A percentile compares a stretch with the other conserved stretches of the same genome.
These are phyloP conservation scores for Polychaeton citri DNA, from an alignment of 2,329 filamentous ascomycete genomes.

Conservation along the genomic window DNA sequence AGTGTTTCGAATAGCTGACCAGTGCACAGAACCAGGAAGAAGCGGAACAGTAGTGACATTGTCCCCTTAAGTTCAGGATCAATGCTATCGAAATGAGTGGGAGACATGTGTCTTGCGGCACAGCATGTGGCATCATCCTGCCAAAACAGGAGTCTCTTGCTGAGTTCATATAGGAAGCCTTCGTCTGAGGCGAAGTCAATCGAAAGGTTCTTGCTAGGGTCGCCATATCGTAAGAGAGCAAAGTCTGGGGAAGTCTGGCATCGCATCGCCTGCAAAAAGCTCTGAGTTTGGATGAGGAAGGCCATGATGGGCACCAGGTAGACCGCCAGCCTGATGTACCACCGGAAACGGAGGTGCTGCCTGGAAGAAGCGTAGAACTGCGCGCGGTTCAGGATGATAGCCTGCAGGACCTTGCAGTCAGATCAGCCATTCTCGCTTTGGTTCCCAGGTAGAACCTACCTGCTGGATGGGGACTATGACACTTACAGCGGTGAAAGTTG, in stretches of 20 bases:
- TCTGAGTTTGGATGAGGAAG: slow-evolving; percentile 54
- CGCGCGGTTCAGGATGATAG: slow-evolving; percentile 78
- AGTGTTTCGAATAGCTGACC: slow-evolving; percentile 85
- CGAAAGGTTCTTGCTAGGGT: slow-evolving; percentile 26
- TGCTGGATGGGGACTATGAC: background rate
- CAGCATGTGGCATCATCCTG: slow-evolving; percentile 65
- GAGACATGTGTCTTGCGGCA: slow-evolving; percentile 58
- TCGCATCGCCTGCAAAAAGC: slow-evolving; percentile 69
- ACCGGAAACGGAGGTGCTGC: slow-evolving; percentile 61
- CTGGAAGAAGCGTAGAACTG: slow-evolving; percentile 87
- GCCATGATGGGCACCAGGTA: slow-evolving; percentile 59
- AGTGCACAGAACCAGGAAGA: slow-evolving; percentile 54
- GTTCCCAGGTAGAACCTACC: too few species aligned
- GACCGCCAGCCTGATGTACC: slow-evolving; percentile 56
- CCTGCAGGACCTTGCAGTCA: slow-evolving; percentile 30
- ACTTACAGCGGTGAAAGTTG: slow-evolving; percentile 63
- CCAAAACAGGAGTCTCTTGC: slow-evolving; percentile 59
- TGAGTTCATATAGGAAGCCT: slow-evolving; percentile 57
- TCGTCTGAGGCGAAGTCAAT: slow-evolving; percentile 45
- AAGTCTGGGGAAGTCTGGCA: slow-evolving; percentile 60
- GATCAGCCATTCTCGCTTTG: background rate
- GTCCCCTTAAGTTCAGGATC: slow-evolving; percentile 55
- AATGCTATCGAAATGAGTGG: slow-evolving; percentile 32
- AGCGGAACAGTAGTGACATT: slow-evolving; percentile 59
- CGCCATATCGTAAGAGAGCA: slow-evolving; percentile 33